Evolutionary conservation across 495 filamentous ascomycete genomes (phyloP).

Genomic region (Aspergillus hancockii): DNA sequence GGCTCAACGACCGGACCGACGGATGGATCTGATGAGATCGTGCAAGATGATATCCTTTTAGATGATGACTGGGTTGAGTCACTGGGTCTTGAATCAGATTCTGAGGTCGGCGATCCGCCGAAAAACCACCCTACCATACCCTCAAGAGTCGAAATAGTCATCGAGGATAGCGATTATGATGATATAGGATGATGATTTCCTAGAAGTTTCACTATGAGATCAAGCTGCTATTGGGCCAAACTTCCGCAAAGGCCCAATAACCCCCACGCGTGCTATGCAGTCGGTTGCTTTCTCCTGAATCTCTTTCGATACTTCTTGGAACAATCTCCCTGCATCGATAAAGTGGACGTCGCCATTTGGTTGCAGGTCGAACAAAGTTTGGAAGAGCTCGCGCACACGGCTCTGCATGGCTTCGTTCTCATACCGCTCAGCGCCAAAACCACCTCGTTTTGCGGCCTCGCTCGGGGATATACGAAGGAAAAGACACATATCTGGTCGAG

Average conservation of each 20-base stretch:
- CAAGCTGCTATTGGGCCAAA: slow-evolving; percentile 41
- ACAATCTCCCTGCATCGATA: slow-evolving; percentile 54
- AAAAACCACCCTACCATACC: slow-evolving; percentile 17
- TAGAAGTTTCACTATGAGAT: not conserved
- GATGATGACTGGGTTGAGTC: slow-evolving; percentile 39
- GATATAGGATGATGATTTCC: slow-evolving; percentile 20
- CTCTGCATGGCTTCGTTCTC: slow-evolving; percentile 83
- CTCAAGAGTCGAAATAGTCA: slow-evolving; percentile 43
- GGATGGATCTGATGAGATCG: slow-evolving; percentile 18
- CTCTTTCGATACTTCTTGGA: slow-evolving; percentile 59
- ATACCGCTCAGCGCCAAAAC: slow-evolving; percentile 86
- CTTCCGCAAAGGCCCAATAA: slow-evolving; percentile 39
- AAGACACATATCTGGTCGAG: slow-evolving; percentile 81
- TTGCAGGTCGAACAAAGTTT: slow-evolving; percentile 41
- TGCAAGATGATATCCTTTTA: slow-evolving; percentile 34
- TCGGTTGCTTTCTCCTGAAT: slow-evolving; percentile 59
- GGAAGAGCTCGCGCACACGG: slow-evolving; percentile 74
- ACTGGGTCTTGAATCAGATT: slow-evolving; percentile 38
- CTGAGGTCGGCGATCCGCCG: slow-evolving; percentile 20
- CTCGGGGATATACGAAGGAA: slow-evolving; percentile 80
- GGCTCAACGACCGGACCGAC: not conserved
- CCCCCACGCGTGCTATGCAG: slow-evolving; percentile 38
- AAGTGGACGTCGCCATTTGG: slow-evolving; percentile 36
- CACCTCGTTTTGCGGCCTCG: slow-evolving; percentile 72
- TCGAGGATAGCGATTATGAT: slow-evolving; percentile 66